phyloP scores from a whole-genome alignment of 2,329 filamentous ascomycete genomes.

The Xylariaceae sp. region DNA sequence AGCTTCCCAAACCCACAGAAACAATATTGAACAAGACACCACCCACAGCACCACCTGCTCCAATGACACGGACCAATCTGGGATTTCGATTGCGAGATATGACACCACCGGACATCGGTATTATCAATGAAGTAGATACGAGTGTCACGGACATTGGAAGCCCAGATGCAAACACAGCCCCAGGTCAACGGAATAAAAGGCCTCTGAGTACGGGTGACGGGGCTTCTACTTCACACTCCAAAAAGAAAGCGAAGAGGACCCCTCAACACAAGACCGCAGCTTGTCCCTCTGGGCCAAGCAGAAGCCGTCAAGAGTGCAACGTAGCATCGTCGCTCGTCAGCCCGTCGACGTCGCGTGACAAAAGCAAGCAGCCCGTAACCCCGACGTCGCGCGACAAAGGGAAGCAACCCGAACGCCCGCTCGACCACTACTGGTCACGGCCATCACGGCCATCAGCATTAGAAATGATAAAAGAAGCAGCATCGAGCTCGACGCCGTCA shows the following conservation, averaged over 20 bases:
- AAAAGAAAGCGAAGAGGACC: conserved; percentile 9
- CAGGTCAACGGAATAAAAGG: conserved; percentile 2
- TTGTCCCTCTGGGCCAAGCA: not conserved
- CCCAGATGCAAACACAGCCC: not conserved
- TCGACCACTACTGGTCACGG: not conserved
- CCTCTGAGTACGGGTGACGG: not conserved
- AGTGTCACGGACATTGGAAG: not conserved
- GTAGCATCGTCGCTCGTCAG: not conserved
- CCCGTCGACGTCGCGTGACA: not conserved
- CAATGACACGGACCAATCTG: not conserved
- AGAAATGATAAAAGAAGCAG: not conserved
- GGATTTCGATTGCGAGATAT: not conserved
- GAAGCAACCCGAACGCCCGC: not conserved
- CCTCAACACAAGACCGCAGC: not conserved
- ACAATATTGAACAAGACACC: not conserved
- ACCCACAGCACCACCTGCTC: not conserved
- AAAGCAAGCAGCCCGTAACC: conserved; percentile 3
- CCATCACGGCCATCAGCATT: not conserved
- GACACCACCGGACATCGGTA: not conserved
- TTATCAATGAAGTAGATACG: not conserved
- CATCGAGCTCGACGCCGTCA: not conserved
- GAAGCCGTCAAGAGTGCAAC: not conserved
- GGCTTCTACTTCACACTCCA: not conserved
- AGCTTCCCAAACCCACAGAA: not conserved
- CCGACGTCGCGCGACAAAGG: not conserved